These are phyloP conservation scores for Penicillium taxi DNA, from an alignment of 495 filamentous ascomycete species.

Conservation along the genomic window DNA sequence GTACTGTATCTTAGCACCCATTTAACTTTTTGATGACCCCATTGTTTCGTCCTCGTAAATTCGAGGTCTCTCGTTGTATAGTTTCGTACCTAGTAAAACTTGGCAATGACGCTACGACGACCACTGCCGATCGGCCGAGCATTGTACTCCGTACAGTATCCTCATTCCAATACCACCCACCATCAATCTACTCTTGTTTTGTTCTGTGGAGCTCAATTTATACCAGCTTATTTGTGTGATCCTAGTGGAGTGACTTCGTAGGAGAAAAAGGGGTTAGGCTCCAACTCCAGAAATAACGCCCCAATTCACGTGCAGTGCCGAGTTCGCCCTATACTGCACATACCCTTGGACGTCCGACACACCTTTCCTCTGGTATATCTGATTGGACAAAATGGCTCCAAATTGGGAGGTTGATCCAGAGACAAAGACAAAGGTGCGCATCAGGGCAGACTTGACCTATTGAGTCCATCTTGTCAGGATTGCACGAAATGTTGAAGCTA, in stretches of 20 bases:
- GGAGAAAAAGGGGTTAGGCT: slow-evolving; percentile 8
- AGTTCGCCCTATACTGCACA: slow-evolving; percentile 6
- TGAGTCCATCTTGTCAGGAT: too few relatives aligned
- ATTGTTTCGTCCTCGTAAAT: background rate
- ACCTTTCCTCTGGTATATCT: background rate
- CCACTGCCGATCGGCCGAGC: slow-evolving; percentile 23
- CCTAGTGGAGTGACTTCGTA: slow-evolving; percentile 2
- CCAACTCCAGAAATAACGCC: slow-evolving; percentile 6
- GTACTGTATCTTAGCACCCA: slow-evolving; percentile 43
- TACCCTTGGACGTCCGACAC: slow-evolving; percentile 1
- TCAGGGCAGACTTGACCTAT: too few relatives aligned
- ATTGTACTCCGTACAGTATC: slow-evolving; percentile 7
- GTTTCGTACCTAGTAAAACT: background rate
- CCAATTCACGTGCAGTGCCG: slow-evolving; percentile 3
- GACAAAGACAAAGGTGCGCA: slow-evolving; percentile 78
- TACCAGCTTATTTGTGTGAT: background rate
- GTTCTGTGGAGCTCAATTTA: background rate
- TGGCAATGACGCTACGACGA: slow-evolving; percentile 17
- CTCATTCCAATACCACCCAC: slow-evolving; percentile 1
- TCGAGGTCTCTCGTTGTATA: background rate
- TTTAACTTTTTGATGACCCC: slow-evolving; percentile 34
- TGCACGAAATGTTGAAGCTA: too few relatives aligned
- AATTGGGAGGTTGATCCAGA: slow-evolving; percentile 99
- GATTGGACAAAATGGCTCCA: slow-evolving; percentile 37
- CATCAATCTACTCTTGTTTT: slow-evolving; percentile 6